Percentiles rank a stretch among this genome's conserved stretches.
phyloP scores from a whole-genome alignment of 805 yeast genomes.

The Helenozyma baotianmanensis region DNA sequence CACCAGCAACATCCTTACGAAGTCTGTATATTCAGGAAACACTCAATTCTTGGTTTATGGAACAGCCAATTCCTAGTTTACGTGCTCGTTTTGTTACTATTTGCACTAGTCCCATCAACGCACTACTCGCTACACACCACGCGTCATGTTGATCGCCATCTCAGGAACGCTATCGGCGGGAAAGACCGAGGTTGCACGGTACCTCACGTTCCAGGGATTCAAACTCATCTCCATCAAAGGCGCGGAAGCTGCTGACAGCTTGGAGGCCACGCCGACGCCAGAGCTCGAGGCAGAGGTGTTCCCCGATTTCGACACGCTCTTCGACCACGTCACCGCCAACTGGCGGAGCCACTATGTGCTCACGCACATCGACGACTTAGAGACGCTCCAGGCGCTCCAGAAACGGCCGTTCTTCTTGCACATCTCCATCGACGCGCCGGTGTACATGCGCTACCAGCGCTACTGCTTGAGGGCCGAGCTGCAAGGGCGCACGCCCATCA shows the following conservation, averaged over 20 bases:
- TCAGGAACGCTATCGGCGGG: constrained; percentile 71
- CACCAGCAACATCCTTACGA: too few relatives aligned
- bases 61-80: too few relatives aligned
- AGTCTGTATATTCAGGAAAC: too few relatives aligned
- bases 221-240: constrained; percentile 16
- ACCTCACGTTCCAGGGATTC: constrained; percentile 54
- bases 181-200: constrained; percentile 56
- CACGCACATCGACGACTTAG: constrained; percentile 41
- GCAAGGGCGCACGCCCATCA: constrained; percentile 3
- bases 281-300: constrained; percentile 25
- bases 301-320: constrained; percentile 37
- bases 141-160: constrained; percentile 64
- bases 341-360: constrained; percentile 66
- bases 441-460: constrained; percentile 42
- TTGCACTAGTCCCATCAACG: too few relatives aligned
- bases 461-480: constrained; percentile 16
- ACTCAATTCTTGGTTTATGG: too few relatives aligned
- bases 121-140: too few relatives aligned
- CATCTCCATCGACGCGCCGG: constrained; percentile 71
- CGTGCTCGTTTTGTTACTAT: too few relatives aligned
- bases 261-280: not conserved
- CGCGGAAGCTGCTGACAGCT: not conserved
- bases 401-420: constrained; percentile 84
- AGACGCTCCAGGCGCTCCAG: constrained; percentile 42
- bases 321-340: constrained; percentile 57